Evolutionary conservation across 2,329 filamentous ascomycete genomes (phyloP), one percentile per base, ranked within the genome.

Genomic region (Neopestalotiopsis rosae): DNA sequence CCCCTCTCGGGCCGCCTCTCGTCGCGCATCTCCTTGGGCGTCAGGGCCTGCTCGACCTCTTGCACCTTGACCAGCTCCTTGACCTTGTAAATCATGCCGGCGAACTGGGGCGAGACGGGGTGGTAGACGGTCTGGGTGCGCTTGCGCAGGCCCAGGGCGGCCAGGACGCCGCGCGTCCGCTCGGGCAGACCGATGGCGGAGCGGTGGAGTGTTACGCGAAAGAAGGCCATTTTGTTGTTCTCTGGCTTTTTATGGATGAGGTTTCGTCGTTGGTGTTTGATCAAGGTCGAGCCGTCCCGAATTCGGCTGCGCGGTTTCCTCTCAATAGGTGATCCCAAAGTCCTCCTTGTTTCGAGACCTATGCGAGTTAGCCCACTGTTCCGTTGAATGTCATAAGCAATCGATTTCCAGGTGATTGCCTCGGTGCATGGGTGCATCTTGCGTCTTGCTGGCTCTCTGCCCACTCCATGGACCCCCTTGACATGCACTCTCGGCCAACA

Each of bases 21-120:
- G 65, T 86, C 88, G 82, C 90, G 90, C 76, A 97, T 86, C 84
- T 97, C 89, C 68, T 83, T 81, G 77, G 89, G 88, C 7, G 86
- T 91, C 81, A 94, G 79, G 40, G 87, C 80, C 71, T 82, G 79
- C 42, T 91, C 89, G 59, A 97, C 94, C 83, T 97, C 94, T 73
- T 90, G 85, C 45, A 97, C 94, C 67, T 89, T 86, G 61, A 98
- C 93, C 71, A 98, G 85, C 83, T 98, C 95, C 85, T 98, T 98
- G 75, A 98, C 94, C 81, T 92, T 92, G 86, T 98, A 92, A 77
- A 98, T 94, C 85, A 97, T 94, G 78, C 95, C 95, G 10, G 95
- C 95, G 71, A 94, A 90, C 74, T 94, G 90, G 57, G 91, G 89
- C 71, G 88, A 88, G 71, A 97, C 94, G 49, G 93, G 92, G 81